phyloP scores from a whole-genome alignment of 208 protist genomes.

The Acanthamoeba sp. region DNA sequence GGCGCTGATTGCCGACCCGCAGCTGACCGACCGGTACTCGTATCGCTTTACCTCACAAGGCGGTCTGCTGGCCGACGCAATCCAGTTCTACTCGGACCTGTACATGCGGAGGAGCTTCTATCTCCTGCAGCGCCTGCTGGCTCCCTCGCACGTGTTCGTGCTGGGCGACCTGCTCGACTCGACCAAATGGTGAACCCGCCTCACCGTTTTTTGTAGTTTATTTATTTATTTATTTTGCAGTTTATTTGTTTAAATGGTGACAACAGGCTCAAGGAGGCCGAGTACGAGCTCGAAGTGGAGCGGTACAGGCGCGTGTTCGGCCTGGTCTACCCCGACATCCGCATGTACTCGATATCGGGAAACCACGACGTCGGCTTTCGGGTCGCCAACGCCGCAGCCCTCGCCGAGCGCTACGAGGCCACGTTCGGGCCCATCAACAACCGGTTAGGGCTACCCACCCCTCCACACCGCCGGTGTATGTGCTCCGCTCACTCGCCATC shows the following conservation, averaged over 20 bases:
- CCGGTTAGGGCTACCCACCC: background rate
- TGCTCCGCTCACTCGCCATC: no score
- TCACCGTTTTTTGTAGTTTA: no score
- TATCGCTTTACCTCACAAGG: background rate
- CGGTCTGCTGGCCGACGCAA: background rate
- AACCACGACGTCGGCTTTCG: slow-evolving; percentile 51
- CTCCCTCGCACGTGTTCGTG: slow-evolving; percentile 19
- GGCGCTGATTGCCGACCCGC: slow-evolving; percentile 47
- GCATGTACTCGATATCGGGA: slow-evolving; percentile 34
- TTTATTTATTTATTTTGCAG: no score
- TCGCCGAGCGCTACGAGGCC: background rate
- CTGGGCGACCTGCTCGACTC: slow-evolving; percentile 62
- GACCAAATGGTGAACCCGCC: background rate
- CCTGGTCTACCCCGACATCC: background rate
- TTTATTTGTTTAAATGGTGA: no score
- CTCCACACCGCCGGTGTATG: no score
- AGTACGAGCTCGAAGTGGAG: slow-evolving; percentile 18
- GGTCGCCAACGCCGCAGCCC: background rate
- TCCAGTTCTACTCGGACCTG: slow-evolving; percentile 58
- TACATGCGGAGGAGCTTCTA: slow-evolving; percentile 46
- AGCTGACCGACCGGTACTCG: slow-evolving; percentile 62
- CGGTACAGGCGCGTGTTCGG: slow-evolving; percentile 20
- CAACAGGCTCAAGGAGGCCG: background rate
- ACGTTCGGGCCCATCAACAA: slow-evolving; percentile 45
- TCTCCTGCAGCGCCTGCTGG: background rate